Evolutionary conservation across 2,329 filamentous ascomycete genomes (phyloP), one percentile per base, ranked within the genome.

Genomic region (Cercospora zeina): DNA sequence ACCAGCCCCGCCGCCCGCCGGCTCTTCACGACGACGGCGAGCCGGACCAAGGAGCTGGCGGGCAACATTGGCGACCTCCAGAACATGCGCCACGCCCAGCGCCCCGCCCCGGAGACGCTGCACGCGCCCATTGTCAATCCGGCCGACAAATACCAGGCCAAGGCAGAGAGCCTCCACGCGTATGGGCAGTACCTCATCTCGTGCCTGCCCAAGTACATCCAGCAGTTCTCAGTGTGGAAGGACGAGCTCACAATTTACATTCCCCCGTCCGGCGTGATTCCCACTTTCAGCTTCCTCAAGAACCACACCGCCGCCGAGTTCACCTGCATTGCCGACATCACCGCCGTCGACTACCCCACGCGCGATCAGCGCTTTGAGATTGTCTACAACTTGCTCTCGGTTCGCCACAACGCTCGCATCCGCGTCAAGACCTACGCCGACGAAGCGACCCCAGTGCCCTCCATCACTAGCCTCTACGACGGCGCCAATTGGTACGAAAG

Each of bases 211-310:
- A 97, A 97, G 83, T 97, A 96, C 80, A 86, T 99, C 72, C 96
- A 99, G 82, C 95, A 99, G 81, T 97, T 97, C 82, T 96, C 93
- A 11, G 93, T 99, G 60, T 99, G 95, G 95, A 99, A 99, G 82
- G 95, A 99, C 76, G 95, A 99, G 80, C 87, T 99, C 75, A 92
- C 89, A 71, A 76, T 75, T 67, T 75, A 73, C 72, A 95, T 97
- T 74, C 83, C 91, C 53, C 95, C 95, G 1, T 81, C 89, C 37
- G 95, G 91, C 69, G 87, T 97, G 71, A 86, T 97, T 70, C 95
- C 95, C 39, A 89, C 96, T 72, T 93, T 99, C 78, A 87, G 85
- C 65, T 99, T 99, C 82, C 84, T 99, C 72, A 97, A 97, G 81
- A 89, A 96, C 82, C 96, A 99, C 83, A 97, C 95, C 37, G 88